Evolutionary conservation across 768 basidiomycete genomes (phyloP).

Genomic region (Calocera viscosa): DNA sequence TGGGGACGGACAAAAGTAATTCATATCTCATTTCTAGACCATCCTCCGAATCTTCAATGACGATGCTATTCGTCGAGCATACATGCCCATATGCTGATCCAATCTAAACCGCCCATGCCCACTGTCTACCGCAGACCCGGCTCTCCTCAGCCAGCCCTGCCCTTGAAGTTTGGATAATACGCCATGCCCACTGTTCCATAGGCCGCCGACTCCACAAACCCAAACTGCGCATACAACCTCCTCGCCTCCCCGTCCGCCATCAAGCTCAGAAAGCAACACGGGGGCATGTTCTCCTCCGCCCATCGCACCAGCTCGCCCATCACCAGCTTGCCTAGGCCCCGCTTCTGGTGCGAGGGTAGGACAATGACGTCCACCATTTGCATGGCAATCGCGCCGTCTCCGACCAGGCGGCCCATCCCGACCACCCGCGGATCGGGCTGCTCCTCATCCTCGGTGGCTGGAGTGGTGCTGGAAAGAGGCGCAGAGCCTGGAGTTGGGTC

Average conservation of each 20-base stretch:
- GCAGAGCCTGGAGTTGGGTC: background rate
- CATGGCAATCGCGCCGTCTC: background rate
- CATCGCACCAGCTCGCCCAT: background rate
- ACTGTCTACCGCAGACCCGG: too few species aligned
- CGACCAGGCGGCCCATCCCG: background rate
- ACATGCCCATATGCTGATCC: too few species aligned
- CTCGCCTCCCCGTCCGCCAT: background rate
- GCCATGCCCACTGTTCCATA: background rate
- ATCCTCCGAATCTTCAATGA: too few species aligned
- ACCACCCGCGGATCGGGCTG: background rate
- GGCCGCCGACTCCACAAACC: background rate
- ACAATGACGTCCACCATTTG: background rate
- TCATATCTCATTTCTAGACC: too few species aligned
- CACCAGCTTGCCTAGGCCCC: background rate
- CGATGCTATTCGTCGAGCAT: too few species aligned
- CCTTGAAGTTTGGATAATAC: background rate
- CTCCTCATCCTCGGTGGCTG: background rate
- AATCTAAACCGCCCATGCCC: too few species aligned
- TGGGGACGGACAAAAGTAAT: too few species aligned
- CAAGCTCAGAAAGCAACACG: background rate
- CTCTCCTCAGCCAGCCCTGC: too few species aligned
- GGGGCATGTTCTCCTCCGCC: background rate
- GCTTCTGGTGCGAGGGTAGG: background rate
- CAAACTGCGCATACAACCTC: background rate
- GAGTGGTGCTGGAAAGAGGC: background rate